Percentiles rank a stretch among this genome's conserved stretches.
Evolutionary conservation across 441 rosid genomes (phyloP).

Genomic region (Pelargonium cotyledonis): DNA sequence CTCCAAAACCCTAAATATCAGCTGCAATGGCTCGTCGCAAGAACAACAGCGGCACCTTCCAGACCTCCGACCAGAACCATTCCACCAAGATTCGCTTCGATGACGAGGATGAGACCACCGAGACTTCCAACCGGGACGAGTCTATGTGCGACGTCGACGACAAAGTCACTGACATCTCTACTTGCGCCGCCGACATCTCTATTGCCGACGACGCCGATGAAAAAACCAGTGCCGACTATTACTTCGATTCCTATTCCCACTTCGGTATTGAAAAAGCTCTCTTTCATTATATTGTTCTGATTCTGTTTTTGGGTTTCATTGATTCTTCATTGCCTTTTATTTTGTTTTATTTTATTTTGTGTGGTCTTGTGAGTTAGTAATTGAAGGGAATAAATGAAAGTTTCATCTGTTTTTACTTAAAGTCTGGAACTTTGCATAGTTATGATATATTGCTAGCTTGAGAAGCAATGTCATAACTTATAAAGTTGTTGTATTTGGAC

Average conservation of each 20-base stretch:
- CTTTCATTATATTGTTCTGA: neutral
- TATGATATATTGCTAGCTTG: too few relatives aligned
- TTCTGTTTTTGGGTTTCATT: too few relatives aligned
- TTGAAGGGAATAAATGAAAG: too few relatives aligned
- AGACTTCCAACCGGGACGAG: constrained; percentile 43
- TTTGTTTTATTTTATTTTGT: too few relatives aligned
- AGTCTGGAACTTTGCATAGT: too few relatives aligned
- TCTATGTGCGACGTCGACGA: constrained; percentile 50
- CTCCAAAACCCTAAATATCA: constrained; percentile 20
- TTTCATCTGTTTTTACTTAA: too few relatives aligned
- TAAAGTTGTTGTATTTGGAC: neutral
- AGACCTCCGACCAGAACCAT: constrained; percentile 14
- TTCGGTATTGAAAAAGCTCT: constrained; percentile 46
- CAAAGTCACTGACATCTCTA: neutral
- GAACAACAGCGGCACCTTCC: constrained; percentile 15
- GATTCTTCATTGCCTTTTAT: too few relatives aligned
- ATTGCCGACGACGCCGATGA: constrained; percentile 38
- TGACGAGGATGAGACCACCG: constrained; percentile 28
- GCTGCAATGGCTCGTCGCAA: constrained; percentile 46
- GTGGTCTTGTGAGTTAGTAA: too few relatives aligned
- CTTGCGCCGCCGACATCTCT: constrained; percentile 13
- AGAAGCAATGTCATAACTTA: too few relatives aligned
- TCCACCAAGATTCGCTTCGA: constrained; percentile 33
- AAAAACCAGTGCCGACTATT: constrained; percentile 83
- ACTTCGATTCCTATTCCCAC: constrained; percentile 91